Evolutionary conservation across 2,329 filamentous ascomycete genomes (phyloP).

Genomic region (Paraconiothyrium brasiliense): DNA sequence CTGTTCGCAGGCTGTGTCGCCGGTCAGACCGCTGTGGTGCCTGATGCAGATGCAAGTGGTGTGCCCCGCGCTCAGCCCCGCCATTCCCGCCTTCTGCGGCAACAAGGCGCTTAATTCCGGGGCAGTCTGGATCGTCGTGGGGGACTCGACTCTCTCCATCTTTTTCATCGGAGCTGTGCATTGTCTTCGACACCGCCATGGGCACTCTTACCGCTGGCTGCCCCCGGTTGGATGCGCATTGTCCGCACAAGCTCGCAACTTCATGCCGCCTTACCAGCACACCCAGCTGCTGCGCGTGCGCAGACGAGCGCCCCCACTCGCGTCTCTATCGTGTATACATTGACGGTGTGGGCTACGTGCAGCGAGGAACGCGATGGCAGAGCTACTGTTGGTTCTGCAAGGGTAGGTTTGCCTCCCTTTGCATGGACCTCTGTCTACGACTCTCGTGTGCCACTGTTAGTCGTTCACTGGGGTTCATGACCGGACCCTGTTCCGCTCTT

Average conservation of each 20-base stretch:
- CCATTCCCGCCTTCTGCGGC: conserved; percentile 1
- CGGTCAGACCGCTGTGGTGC: background rate
- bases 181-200: conserved; percentile 31
- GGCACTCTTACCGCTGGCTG: conserved; percentile 52
- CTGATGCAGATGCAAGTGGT: background rate
- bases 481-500: background rate
- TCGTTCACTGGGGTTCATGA: background rate
- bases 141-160: background rate
- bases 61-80: background rate
- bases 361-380: conserved; percentile 59
- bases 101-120: conserved; percentile 10
- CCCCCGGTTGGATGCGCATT: conserved; percentile 48
- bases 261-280: conserved; percentile 54
- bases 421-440: background rate
- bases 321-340: conserved; percentile 58
- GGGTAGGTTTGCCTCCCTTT: conserved; percentile 33
- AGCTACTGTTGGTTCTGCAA: conserved; percentile 63
- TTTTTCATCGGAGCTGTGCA: background rate
- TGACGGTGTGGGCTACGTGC: conserved; percentile 61
- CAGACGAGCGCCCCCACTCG: conserved; percentile 53
- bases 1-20: background rate
- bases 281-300: conserved; percentile 52
- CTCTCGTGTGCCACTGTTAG: background rate
- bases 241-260: conserved; percentile 54
- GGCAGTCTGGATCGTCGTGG: background rate